Conservation (phyloP, 495 filamentous ascomycete species). For the Penicillium coprophilum region DNA sequence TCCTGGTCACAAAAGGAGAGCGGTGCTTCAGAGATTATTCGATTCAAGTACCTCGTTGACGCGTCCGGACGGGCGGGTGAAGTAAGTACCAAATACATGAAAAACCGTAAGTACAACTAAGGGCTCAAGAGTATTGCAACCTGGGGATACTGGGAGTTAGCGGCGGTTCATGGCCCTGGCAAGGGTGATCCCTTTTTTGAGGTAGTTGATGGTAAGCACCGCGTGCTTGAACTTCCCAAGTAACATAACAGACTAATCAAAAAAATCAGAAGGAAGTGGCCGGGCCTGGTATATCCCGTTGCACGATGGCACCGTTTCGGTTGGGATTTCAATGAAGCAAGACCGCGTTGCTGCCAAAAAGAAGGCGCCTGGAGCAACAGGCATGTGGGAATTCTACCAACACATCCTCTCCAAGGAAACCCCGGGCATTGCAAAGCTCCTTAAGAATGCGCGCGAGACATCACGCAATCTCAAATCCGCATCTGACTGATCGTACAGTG, state of each 20-base stretch:
- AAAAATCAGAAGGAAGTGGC: not conserved
- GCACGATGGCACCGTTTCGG: not conserved
- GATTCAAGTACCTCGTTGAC: not conserved
- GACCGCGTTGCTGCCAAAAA: not conserved
- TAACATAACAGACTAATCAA: not conserved
- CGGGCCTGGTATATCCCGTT: not conserved
- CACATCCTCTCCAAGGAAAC: not conserved
- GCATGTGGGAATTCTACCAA: not conserved
- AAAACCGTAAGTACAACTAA: not conserved
- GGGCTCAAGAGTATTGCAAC: not conserved
- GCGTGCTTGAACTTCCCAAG: not conserved
- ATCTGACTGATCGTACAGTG: not conserved
- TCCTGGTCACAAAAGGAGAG: not conserved
- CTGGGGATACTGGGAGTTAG: not conserved
- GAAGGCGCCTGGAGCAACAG: not conserved
- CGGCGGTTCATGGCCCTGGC: not conserved
- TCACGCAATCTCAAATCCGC: not conserved
- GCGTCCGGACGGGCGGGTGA: not conserved
- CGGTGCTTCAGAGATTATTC: not conserved
- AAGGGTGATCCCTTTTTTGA: not conserved
- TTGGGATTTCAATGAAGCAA: not conserved
- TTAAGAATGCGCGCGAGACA: not conserved
- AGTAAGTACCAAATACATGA: not conserved
- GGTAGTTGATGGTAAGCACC: not conserved
- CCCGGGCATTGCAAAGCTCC: not conserved